Evolutionary conservation across 2,329 filamentous ascomycete species (phyloP).

Genomic region (Lachnellula cervina): DNA sequence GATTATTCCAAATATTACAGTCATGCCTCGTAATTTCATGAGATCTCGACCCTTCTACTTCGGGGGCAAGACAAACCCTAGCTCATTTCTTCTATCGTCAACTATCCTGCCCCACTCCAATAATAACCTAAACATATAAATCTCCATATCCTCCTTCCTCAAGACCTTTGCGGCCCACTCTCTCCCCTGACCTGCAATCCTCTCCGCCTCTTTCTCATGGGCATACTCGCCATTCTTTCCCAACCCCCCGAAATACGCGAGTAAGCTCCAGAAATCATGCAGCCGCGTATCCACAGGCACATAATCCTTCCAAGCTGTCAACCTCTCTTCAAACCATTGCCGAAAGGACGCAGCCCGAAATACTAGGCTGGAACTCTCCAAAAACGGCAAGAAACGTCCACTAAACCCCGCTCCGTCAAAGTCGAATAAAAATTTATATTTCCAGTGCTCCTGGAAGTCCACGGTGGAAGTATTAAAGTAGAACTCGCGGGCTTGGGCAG

Average conservation of each 20-base stretch:
- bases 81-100: conserved; percentile 36
- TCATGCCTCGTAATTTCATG: background rate
- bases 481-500: conserved; percentile 31
- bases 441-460: conserved; percentile 35
- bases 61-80: conserved; percentile 28
- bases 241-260: conserved; percentile 29
- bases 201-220: conserved; percentile 36
- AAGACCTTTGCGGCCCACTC: conserved; percentile 52
- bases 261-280: conserved; percentile 15
- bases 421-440: conserved; percentile 52
- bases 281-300: conserved; percentile 51
- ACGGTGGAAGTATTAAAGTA: conserved; percentile 12
- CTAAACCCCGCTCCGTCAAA: conserved; percentile 52
- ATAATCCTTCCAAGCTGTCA: conserved; percentile 60
- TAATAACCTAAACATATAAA: conserved; percentile 52
- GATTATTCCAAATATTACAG: too few relatives aligned
- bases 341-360: conserved; percentile 57
- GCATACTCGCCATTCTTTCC: conserved; percentile 2
- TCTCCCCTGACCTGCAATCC: conserved; percentile 48
- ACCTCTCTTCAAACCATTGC: conserved; percentile 60
- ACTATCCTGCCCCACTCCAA: conserved; percentile 43
- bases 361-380: conserved; percentile 46
- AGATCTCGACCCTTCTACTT: background rate
- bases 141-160: conserved; percentile 52
- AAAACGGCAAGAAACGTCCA: conserved; percentile 46